A percentile compares a stretch with the other conserved stretches of the same genome.
Conservation (phyloP, 2,329 filamentous ascomycete genomes). For the Cladosporium sp. region DNA sequence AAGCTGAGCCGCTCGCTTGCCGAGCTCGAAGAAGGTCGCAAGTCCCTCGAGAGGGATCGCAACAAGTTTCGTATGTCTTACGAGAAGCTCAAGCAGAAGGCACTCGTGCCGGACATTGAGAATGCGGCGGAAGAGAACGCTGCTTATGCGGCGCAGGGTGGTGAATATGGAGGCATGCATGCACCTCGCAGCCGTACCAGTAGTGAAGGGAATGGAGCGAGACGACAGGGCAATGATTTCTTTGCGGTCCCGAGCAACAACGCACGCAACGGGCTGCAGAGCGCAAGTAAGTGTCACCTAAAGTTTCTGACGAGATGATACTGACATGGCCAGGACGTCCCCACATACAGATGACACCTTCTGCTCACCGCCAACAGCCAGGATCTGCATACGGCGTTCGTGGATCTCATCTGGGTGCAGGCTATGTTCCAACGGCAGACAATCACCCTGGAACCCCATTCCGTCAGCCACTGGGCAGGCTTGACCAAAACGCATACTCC, state of each 20-base stretch:
- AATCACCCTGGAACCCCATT: conserved; percentile 24
- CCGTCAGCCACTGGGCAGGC: conserved; percentile 30
- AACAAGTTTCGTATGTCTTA: conserved; percentile 33
- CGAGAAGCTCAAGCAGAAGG: conserved; percentile 52
- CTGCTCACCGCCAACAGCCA: neutral
- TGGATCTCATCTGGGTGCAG: neutral
- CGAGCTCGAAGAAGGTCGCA: conserved; percentile 5
- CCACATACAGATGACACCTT: neutral
- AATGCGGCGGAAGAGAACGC: conserved; percentile 52
- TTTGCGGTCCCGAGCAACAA: conserved; percentile 10
- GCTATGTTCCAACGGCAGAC: neutral
- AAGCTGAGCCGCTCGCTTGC: neutral
- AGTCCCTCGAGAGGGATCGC: conserved; percentile 6
- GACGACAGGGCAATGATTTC: neutral
- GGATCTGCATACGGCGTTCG: neutral
- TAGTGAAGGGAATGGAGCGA: conserved; percentile 21
- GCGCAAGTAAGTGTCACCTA: conserved; percentile 16
- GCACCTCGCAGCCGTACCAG: conserved; percentile 12
- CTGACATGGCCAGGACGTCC: neutral
- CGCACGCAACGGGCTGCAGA: conserved; percentile 16
- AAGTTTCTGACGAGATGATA: neutral
- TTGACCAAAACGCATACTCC: conserved; percentile 24
- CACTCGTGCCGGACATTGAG: conserved; percentile 52
- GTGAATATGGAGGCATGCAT: conserved; percentile 1
- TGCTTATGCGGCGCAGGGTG: conserved; percentile 40